These are phyloP conservation scores for Talaromyces amestolkiae DNA, from an alignment of 2,329 filamentous ascomycete species.

Conservation along the genomic window DNA sequence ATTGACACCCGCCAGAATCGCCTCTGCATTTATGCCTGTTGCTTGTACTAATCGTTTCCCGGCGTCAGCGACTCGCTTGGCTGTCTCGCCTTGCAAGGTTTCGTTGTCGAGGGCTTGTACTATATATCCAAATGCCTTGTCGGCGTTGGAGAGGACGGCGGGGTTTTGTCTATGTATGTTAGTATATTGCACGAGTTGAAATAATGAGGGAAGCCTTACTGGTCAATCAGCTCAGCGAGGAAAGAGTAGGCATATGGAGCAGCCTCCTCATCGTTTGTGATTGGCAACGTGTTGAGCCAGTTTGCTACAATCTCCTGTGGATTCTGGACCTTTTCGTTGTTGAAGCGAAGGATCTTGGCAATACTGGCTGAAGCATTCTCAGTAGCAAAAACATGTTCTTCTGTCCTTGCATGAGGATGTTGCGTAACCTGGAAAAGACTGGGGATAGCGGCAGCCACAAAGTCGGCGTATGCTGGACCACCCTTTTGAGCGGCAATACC, in stretches of 20 bases:
- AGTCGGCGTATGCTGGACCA: conserved; percentile 81
- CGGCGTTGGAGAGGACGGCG: conserved; percentile 71
- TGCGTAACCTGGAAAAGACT: conserved; percentile 81
- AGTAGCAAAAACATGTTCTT: conserved; percentile 94
- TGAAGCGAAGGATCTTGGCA: conserved; percentile 94
- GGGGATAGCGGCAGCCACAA: conserved; percentile 75
- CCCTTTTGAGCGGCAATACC: conserved; percentile 94
- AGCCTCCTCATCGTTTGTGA: conserved; percentile 94
- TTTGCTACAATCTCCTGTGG: conserved; percentile 72
- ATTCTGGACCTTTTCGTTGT: conserved; percentile 71
- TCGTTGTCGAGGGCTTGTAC: conserved; percentile 87
- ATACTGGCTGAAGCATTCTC: conserved; percentile 97
- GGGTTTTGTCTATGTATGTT: conserved; percentile 69
- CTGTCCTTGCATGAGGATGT: conserved; percentile 75
- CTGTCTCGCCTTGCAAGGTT: conserved; percentile 81
- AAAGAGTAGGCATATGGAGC: conserved; percentile 95
- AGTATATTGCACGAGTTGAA: neutral
- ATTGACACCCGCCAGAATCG: conserved; percentile 71
- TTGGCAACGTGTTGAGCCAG: conserved; percentile 88
- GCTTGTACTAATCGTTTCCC: conserved; percentile 74
- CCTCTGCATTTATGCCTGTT: conserved; percentile 71
- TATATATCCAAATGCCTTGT: conserved; percentile 79
- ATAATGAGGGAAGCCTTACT: conserved; percentile 62
- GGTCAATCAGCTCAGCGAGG: conserved; percentile 83
- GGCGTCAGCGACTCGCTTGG: conserved; percentile 69